Conservation (phyloP, 2,329 filamentous ascomycete genomes). For the Aspergillus clavatus region DNA sequence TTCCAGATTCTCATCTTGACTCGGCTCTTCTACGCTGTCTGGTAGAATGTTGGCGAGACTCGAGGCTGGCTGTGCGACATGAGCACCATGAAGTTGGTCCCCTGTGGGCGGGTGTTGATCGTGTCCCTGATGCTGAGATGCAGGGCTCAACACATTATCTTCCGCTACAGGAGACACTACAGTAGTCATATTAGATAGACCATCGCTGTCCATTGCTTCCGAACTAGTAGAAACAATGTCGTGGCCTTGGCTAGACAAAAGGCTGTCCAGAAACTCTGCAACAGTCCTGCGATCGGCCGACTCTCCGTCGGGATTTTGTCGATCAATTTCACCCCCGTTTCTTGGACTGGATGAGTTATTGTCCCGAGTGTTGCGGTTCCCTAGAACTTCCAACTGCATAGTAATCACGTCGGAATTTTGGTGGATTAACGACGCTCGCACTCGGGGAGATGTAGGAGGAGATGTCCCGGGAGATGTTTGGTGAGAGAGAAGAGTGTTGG, state of each 20-base stretch:
- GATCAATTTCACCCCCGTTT: conserved; percentile 11
- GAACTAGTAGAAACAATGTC: conserved; percentile 14
- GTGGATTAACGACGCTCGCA: conserved; percentile 41
- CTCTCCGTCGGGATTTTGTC: conserved; percentile 10
- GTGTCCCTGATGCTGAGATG: conserved; percentile 6
- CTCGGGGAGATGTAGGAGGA: conserved; percentile 38
- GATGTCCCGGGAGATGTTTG: conserved; percentile 39
- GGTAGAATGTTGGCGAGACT: conserved; percentile 24
- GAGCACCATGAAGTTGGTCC: conserved; percentile 6
- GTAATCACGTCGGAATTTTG: conserved; percentile 42
- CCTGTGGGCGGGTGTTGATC: conserved; percentile 2
- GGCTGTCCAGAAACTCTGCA: conserved; percentile 33
- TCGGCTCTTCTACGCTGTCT: conserved; percentile 29
- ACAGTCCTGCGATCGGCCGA: conserved; percentile 25
- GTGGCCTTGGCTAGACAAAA: conserved; percentile 30
- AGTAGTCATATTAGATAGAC: conserved; percentile 18
- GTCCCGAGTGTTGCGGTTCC: conserved; percentile 25
- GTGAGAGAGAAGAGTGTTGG: conserved; percentile 39
- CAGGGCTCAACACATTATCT: conserved; percentile 8
- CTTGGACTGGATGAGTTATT: conserved; percentile 15
- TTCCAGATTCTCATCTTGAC: conserved; percentile 17
- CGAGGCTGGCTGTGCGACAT: conserved; percentile 9
- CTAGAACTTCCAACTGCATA: conserved; percentile 41
- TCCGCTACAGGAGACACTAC: conserved; percentile 13
- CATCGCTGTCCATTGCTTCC: conserved; percentile 20